These are phyloP conservation scores for Trichoderma brevicompactum DNA, from an alignment of 2,329 filamentous ascomycete genomes.

Conservation along the genomic window DNA sequence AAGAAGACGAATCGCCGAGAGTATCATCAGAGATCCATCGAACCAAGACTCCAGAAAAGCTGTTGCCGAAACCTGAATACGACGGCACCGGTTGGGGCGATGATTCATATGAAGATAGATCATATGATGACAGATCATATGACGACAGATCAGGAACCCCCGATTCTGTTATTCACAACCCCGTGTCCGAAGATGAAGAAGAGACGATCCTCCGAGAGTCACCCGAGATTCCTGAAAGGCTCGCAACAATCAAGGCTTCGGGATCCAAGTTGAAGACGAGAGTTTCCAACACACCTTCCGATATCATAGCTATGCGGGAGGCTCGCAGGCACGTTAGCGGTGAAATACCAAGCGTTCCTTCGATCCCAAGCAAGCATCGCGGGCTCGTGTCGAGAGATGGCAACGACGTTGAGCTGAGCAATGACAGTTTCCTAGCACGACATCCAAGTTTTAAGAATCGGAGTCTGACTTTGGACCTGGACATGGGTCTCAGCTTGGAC, in stretches of 20 bases:
- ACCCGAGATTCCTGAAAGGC: slow-evolving; percentile 74
- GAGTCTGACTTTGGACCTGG: slow-evolving; percentile 80
- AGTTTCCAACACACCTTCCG: slow-evolving; percentile 83
- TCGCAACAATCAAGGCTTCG: slow-evolving; percentile 87
- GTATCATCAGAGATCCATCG: slow-evolving; percentile 35
- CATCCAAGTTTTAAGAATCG: slow-evolving; percentile 78
- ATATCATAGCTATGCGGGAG: slow-evolving; percentile 83
- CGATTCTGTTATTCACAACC: slow-evolving; percentile 86
- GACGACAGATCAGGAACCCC: slow-evolving; percentile 74
- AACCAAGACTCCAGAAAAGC: slow-evolving; percentile 55
- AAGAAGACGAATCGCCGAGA: background rate
- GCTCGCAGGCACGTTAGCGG: slow-evolving; percentile 83
- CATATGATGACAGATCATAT: slow-evolving; percentile 61
- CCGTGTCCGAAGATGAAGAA: slow-evolving; percentile 55
- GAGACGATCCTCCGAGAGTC: slow-evolving; percentile 52
- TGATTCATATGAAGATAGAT: slow-evolving; percentile 60
- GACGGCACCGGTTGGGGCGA: slow-evolving; percentile 66
- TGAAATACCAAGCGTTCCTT: slow-evolving; percentile 64
- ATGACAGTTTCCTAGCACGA: slow-evolving; percentile 57
- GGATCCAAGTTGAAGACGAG: slow-evolving; percentile 88
- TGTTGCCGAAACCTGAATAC: slow-evolving; percentile 63
- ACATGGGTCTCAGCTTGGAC: slow-evolving; percentile 84
- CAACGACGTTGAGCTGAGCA: slow-evolving; percentile 42
- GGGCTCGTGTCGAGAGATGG: slow-evolving; percentile 58
- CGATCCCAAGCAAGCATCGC: slow-evolving; percentile 64